Conservation (phyloP, 306 rosid species). For the Ormosia emarginata region DNA sequence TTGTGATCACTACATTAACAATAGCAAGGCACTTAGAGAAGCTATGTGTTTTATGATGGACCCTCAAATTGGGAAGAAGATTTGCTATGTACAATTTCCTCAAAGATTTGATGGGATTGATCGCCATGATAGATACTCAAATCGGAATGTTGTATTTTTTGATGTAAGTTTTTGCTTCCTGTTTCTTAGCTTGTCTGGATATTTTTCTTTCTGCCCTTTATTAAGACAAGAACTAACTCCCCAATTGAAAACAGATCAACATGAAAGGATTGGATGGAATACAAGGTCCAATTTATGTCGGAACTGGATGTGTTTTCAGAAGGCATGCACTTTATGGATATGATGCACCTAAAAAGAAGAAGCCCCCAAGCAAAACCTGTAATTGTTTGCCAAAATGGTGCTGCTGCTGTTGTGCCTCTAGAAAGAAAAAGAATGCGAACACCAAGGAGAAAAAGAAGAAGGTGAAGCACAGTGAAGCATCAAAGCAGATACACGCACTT, state of each 20-base stretch:
- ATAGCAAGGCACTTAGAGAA: slow-evolving; percentile 94
- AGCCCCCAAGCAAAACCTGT: slow-evolving; percentile 86
- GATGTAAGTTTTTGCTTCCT: slow-evolving; percentile 60
- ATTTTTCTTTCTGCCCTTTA: not conserved
- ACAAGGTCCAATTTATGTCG: slow-evolving; percentile 97
- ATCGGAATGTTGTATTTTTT: slow-evolving; percentile 92
- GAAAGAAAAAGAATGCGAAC: slow-evolving; percentile 65
- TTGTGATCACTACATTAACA: slow-evolving; percentile 98
- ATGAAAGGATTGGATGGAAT: slow-evolving; percentile 96
- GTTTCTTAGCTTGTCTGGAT: not conserved
- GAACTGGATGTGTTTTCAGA: slow-evolving; percentile 97
- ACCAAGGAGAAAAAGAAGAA: slow-evolving; percentile 72
- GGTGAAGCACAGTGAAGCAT: slow-evolving; percentile 81
- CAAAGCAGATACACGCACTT: slow-evolving; percentile 95
- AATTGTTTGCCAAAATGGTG: slow-evolving; percentile 97
- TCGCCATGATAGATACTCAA: slow-evolving; percentile 92
- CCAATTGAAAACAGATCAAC: slow-evolving; percentile 66
- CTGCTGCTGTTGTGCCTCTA: slow-evolving; percentile 57
- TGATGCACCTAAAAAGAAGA: slow-evolving; percentile 86
- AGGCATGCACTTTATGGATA: slow-evolving; percentile 84
- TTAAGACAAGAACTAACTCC: slow-evolving; percentile 18
- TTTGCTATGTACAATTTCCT: slow-evolving; percentile 96
- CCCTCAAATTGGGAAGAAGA: slow-evolving; percentile 83
- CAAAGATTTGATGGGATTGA: slow-evolving; percentile 98
- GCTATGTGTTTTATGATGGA: slow-evolving; percentile 99